Percentiles rank a stretch among this genome's conserved stretches.
Conservation (phyloP, 192 early-diverging fungal species). For the Coemansia sp. region DNA sequence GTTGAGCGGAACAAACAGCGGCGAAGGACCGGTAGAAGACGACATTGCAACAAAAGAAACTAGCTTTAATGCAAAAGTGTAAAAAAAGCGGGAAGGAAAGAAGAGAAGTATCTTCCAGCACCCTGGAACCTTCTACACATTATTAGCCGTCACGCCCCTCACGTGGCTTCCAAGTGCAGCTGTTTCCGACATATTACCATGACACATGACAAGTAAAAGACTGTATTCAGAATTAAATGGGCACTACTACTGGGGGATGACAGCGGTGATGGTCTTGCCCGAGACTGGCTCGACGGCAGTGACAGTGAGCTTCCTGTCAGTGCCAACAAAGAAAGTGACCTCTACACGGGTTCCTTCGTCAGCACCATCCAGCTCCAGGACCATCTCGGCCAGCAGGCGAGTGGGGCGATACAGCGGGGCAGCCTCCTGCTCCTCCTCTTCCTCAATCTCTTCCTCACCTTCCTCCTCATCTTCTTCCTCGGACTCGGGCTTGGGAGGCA, state of each 20-base stretch:
- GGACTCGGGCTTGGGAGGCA: conserved; percentile 48
- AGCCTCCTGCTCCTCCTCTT: conserved; percentile 15
- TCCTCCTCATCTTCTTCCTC: conserved; percentile 58
- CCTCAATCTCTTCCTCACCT: conserved; percentile 47
- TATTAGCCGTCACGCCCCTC: too few relatives aligned
- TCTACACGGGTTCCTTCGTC: conserved; percentile 32
- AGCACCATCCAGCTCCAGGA: conserved; percentile 36
- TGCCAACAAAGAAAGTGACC: conserved; percentile 45
- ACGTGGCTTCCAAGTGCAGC: too few relatives aligned
- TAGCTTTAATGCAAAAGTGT: neutral
- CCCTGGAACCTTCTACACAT: too few relatives aligned
- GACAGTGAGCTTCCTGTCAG: conserved; percentile 45
- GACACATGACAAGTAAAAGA: neutral
- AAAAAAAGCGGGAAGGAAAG: neutral
- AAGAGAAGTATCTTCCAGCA: too few relatives aligned
- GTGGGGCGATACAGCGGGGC: conserved; percentile 34
- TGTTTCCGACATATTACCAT: neutral
- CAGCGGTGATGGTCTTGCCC: conserved; percentile 44
- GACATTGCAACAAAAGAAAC: conserved; percentile 6
- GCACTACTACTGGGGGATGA: conserved; percentile 18
- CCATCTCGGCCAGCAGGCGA: conserved; percentile 50
- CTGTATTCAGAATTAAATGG: neutral
- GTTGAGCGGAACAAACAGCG: conserved; percentile 31
- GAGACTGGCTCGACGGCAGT: conserved; percentile 47
- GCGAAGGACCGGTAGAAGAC: conserved; percentile 29